These are phyloP conservation scores for Silene latifolia DNA, from an alignment of 148 eudicot genomes.

Conservation along the genomic window DNA sequence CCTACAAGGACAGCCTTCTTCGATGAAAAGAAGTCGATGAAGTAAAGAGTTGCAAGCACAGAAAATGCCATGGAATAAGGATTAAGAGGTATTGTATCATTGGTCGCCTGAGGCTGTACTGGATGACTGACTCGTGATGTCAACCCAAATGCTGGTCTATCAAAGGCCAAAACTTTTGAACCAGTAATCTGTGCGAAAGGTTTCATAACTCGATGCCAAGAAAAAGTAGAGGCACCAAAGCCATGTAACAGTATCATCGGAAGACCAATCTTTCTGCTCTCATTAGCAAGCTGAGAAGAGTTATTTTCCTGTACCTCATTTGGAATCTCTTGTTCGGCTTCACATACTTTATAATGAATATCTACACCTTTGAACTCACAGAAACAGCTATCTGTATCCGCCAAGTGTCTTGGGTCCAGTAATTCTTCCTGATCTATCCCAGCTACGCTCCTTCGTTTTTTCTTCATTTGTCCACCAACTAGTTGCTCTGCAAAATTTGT, in stretches of 20 bases:
- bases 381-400: slow-evolving; percentile 87
- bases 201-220: slow-evolving; percentile 84
- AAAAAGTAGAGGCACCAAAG: slow-evolving; percentile 88
- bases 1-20: slow-evolving; percentile 78
- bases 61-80: slow-evolving; percentile 83
- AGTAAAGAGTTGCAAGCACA: slow-evolving; percentile 71
- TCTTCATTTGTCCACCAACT: slow-evolving; percentile 35
- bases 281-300: slow-evolving; percentile 26
- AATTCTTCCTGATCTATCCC: slow-evolving; percentile 88
- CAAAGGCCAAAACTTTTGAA: slow-evolving; percentile 81
- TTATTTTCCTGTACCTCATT: slow-evolving; percentile 26
- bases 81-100: slow-evolving; percentile 52
- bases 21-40: slow-evolving; percentile 62
- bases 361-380: slow-evolving; percentile 80
- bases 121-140: slow-evolving; percentile 59
- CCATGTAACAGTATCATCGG: slow-evolving; percentile 84
- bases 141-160: slow-evolving; percentile 97
- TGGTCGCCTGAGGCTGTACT: slow-evolving; percentile 26
- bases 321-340: slow-evolving; percentile 34
- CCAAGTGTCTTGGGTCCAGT: slow-evolving; percentile 59
- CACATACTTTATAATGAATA: slow-evolving; percentile 75
- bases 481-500: slow-evolving; percentile 39
- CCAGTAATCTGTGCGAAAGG: slow-evolving; percentile 50
- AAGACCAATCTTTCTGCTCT: slow-evolving; percentile 31
- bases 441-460: slow-evolving; percentile 54